phyloP scores from a whole-genome alignment of 148 eudicot genomes.

The Talinum fruticosum region DNA sequence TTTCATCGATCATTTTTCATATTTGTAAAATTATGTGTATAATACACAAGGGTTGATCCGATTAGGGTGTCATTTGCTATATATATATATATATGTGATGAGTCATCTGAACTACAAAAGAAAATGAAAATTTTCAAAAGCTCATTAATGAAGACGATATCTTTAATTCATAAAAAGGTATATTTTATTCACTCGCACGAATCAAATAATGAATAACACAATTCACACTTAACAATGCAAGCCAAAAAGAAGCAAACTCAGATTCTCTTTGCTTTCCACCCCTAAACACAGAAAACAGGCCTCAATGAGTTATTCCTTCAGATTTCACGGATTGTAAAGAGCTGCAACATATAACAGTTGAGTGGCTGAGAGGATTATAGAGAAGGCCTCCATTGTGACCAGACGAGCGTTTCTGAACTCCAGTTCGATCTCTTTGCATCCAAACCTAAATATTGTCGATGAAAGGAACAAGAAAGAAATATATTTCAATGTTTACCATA shows the following conservation, averaged over 20 bases:
- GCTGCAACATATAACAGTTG: slow-evolving; percentile 55
- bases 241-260: slow-evolving; percentile 19
- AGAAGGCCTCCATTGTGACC: slow-evolving; percentile 82
- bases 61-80: too few relatives aligned
- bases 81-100: too few relatives aligned
- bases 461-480: background rate
- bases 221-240: slow-evolving; percentile 15
- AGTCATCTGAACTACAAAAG: too few relatives aligned
- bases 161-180: too few relatives aligned
- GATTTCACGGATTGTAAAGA: slow-evolving; percentile 30
- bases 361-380: slow-evolving; percentile 63
- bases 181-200: slow-evolving; percentile 4
- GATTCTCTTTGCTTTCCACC: slow-evolving; percentile 17
- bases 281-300: background rate
- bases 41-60: too few relatives aligned
- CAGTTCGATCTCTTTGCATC: slow-evolving; percentile 67
- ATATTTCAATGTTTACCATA: background rate
- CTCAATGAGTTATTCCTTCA: background rate
- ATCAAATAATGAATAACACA: background rate
- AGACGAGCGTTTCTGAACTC: slow-evolving; percentile 56
- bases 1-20: too few relatives aligned
- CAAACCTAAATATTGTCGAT: slow-evolving; percentile 41
- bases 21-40: too few relatives aligned
- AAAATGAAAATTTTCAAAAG: too few relatives aligned
- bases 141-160: too few relatives aligned